These are phyloP conservation scores for Selaginella moellendorffii DNA, from an alignment of 75 land plant genomes.

Conservation along the genomic window DNA sequence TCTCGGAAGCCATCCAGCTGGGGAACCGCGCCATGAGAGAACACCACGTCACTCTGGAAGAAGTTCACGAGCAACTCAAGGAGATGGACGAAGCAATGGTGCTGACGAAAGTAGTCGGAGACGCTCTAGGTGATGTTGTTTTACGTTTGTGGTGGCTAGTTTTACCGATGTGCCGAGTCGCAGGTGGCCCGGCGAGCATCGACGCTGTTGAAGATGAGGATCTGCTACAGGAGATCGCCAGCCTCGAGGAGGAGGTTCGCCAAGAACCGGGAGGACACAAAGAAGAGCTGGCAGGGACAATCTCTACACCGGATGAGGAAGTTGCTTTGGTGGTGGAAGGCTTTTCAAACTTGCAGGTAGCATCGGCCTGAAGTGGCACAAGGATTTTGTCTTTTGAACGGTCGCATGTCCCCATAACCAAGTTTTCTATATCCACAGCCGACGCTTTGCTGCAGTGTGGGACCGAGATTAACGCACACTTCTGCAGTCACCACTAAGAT, in stretches of 20 bases:
- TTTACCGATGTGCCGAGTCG: background rate
- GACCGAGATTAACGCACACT: too few relatives aligned
- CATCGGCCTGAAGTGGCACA: too few relatives aligned
- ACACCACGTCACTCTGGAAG: conserved; percentile 35
- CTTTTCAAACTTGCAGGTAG: too few relatives aligned
- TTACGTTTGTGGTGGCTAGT: background rate
- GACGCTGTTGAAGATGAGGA: background rate
- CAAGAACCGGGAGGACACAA: background rate
- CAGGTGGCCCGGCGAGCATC: background rate
- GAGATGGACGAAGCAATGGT: conserved; percentile 47
- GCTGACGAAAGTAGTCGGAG: conserved; percentile 35
- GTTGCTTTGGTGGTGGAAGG: too few relatives aligned
- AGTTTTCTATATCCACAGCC: too few relatives aligned
- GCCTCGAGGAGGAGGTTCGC: background rate
- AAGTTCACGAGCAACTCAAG: conserved; percentile 37
- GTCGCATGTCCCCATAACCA: too few relatives aligned
- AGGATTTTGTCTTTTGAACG: too few relatives aligned
- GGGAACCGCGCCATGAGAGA: conserved; percentile 62
- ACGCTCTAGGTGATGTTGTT: conserved; percentile 32
- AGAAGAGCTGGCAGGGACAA: background rate
- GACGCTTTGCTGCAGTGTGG: too few relatives aligned
- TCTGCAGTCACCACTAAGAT: too few relatives aligned
- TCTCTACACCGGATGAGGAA: too few relatives aligned
- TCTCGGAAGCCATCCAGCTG: conserved; percentile 63
- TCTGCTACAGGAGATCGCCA: background rate